phyloP scores from a whole-genome alignment of 495 filamentous ascomycete genomes.

The Neurospora sp. region DNA sequence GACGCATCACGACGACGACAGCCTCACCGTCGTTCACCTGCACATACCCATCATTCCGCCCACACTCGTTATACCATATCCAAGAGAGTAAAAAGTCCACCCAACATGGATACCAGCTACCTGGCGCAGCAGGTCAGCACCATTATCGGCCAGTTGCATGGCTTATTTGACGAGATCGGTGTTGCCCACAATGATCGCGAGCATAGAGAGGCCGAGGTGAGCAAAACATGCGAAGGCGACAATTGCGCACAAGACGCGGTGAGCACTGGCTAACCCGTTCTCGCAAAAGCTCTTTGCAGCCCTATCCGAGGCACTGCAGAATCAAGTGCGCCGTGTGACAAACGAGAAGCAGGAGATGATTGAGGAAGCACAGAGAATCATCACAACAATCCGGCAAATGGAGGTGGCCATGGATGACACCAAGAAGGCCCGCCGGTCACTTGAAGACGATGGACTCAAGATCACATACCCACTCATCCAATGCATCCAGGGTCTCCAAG shows the following conservation, averaged over 20 bases:
- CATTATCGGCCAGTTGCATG: constrained; percentile 83
- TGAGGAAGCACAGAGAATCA: constrained; percentile 76
- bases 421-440: constrained; percentile 46
- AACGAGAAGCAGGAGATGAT: constrained; percentile 79
- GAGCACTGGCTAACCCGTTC: neutral
- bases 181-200: constrained; percentile 85
- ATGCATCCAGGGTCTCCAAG: constrained; percentile 69
- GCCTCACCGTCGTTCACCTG: neutral
- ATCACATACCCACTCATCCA: constrained; percentile 70
- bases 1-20: neutral
- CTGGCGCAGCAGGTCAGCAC: constrained; percentile 87
- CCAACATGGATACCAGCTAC: constrained; percentile 77
- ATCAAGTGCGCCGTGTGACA: constrained; percentile 68
- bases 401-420: constrained; percentile 75
- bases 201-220: constrained; percentile 71
- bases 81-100: neutral
- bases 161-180: constrained; percentile 92
- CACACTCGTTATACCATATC: neutral
- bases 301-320: constrained; percentile 76
- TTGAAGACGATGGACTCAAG: constrained; percentile 49
- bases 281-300: constrained; percentile 65
- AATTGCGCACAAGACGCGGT: neutral
- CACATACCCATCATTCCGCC: neutral
- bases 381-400: constrained; percentile 84
- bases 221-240: neutral